phyloP scores from a whole-genome alignment of 192 early-diverging fungal species.

The Coemansia aciculifera region DNA sequence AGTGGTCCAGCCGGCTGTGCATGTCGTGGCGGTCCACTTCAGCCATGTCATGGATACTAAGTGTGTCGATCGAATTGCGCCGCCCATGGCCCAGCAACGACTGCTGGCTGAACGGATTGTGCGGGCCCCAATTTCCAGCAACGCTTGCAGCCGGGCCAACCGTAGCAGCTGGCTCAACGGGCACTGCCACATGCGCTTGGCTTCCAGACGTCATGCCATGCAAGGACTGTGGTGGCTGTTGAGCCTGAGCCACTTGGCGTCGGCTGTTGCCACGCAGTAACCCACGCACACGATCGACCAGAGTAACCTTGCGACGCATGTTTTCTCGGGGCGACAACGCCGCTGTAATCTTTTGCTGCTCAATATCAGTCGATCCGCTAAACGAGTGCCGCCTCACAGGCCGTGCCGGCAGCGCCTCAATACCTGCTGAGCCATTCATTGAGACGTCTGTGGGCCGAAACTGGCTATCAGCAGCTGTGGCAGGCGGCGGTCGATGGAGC shows the following conservation, averaged over 20 bases:
- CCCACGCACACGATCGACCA: conserved; percentile 37
- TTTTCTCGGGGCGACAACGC: conserved; percentile 45
- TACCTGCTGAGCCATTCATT: background rate
- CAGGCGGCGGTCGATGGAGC: conserved; percentile 19
- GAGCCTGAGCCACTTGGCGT: background rate
- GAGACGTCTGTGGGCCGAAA: background rate
- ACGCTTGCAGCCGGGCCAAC: background rate
- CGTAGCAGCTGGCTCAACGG: background rate
- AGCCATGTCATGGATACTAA: conserved; percentile 53
- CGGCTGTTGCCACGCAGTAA: conserved; percentile 21
- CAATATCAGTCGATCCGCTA: conserved; percentile 48
- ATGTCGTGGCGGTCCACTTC: conserved; percentile 36
- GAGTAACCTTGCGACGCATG: conserved; percentile 39
- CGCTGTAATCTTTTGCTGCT: conserved; percentile 37
- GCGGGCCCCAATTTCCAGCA: conserved; percentile 15
- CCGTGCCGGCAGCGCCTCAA: conserved; percentile 18
- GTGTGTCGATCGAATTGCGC: conserved; percentile 47
- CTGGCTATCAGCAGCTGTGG: background rate
- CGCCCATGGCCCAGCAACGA: conserved; percentile 10
- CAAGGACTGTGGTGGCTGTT: background rate
- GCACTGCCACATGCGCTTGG: background rate
- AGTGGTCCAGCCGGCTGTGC: conserved; percentile 40
- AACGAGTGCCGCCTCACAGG: conserved; percentile 48
- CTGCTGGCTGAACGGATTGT: conserved; percentile 25
- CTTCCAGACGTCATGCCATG: background rate